A percentile compares a stretch with the other conserved stretches of the same genome.
Conservation (phyloP, 306 rosid genomes). For the Canavalia ensiformis region DNA sequence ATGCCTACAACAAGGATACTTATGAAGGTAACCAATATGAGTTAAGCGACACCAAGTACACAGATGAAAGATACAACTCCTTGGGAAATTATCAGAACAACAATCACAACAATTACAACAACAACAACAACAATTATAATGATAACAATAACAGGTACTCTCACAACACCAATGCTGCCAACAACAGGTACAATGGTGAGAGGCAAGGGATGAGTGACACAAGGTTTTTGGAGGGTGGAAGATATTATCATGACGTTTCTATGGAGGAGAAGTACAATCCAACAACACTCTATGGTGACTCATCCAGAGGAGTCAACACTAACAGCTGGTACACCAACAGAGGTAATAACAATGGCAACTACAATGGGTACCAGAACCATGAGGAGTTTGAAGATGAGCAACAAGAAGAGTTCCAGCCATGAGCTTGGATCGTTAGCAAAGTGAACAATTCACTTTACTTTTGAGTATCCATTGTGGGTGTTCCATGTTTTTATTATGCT, state of each 20-base stretch:
- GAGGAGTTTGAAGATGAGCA: constrained; percentile 61
- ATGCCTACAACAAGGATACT: constrained; percentile 54
- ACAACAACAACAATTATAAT: constrained; percentile 38
- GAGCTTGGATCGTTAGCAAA: constrained; percentile 46
- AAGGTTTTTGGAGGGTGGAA: constrained; percentile 80
- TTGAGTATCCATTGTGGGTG: constrained; percentile 38
- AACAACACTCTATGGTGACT: constrained; percentile 53
- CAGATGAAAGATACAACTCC: constrained; percentile 53
- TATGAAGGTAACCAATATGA: constrained; percentile 42
- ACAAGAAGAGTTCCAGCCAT: constrained; percentile 67
- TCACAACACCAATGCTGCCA: constrained; percentile 38
- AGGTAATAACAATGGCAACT: constrained; percentile 51
- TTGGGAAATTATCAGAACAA: constrained; percentile 43
- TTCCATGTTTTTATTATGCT: constrained; percentile 53
- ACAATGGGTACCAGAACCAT: constrained; percentile 68
- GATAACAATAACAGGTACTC: constrained; percentile 33
- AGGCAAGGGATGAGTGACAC: constrained; percentile 94
- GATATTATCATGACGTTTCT: constrained; percentile 56
- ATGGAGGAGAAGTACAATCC: constrained; percentile 56
- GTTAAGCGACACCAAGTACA: constrained; percentile 46
- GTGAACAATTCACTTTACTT: constrained; percentile 53
- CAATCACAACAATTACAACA: constrained; percentile 42
- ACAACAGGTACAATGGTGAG: constrained; percentile 54
- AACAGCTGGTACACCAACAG: constrained; percentile 57
- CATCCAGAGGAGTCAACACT: constrained; percentile 49